Conservation (phyloP, 1,139 yeast species). For the Suhomyces taliae region DNA sequence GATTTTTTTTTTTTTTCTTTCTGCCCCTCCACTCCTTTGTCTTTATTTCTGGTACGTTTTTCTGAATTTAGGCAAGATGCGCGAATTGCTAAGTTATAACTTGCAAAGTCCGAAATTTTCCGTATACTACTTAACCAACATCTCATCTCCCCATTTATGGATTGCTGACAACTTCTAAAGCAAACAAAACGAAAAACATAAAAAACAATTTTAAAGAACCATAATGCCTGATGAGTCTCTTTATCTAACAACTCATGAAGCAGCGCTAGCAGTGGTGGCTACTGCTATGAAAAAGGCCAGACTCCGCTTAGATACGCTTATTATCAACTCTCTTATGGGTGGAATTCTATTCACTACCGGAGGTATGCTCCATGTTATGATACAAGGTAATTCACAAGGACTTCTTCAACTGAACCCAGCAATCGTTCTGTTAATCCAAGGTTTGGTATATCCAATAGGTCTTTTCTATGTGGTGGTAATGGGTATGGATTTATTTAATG, state of each 20-base stretch:
- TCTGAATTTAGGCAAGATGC: too few species aligned
- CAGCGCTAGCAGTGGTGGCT: constrained; percentile 80
- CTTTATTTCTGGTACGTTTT: too few species aligned
- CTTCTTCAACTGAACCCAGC: constrained; percentile 51
- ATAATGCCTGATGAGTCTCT: constrained; percentile 17
- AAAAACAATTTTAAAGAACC: not conserved
- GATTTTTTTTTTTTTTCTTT: too few species aligned
- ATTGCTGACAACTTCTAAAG: too few species aligned
- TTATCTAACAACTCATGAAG: constrained; percentile 72
- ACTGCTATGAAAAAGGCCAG: constrained; percentile 81
- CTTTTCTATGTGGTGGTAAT: constrained; percentile 68
- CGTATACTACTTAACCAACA: too few species aligned
- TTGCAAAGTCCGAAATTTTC: too few species aligned
- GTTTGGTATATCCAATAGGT: constrained; percentile 64
- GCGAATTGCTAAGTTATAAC: too few species aligned
- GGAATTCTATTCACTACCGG: constrained; percentile 71
- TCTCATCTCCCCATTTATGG: too few species aligned
- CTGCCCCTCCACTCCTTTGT: too few species aligned
- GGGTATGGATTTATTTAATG: constrained; percentile 75
- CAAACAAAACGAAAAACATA: too few species aligned
- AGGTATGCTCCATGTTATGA: constrained; percentile 64
- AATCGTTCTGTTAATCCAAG: constrained; percentile 51
- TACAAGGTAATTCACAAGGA: constrained; percentile 52
- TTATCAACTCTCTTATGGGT: constrained; percentile 66
- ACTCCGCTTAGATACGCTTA: constrained; percentile 54